A percentile compares a stretch with the other conserved stretches of the same genome.
These are phyloP conservation scores for Tylopilus sp. DNA, from an alignment of 1,284 basidiomycete species.

Conservation along the genomic window DNA sequence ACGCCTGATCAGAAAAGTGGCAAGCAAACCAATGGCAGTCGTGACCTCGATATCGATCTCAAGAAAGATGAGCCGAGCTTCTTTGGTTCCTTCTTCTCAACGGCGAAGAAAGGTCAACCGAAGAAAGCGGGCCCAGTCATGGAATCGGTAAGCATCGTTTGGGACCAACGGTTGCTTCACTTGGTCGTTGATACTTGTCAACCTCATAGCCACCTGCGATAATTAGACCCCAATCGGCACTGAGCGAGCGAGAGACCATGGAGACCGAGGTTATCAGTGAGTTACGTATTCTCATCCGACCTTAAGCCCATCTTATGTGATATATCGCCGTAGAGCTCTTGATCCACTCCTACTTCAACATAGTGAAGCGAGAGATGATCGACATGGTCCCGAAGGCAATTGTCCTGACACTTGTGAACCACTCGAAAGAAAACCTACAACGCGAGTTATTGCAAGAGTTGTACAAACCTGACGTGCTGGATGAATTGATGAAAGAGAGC, in stretches of 20 bases:
- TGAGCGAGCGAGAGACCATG: slow-evolving; percentile 97
- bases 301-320: slow-evolving; percentile 1
- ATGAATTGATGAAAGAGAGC: slow-evolving; percentile 94
- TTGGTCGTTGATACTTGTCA: neutral
- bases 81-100: slow-evolving; percentile 95
- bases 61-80: slow-evolving; percentile 94
- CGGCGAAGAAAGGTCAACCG: slow-evolving; percentile 84
- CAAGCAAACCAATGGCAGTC: slow-evolving; percentile 89
- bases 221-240: slow-evolving; percentile 92
- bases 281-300: slow-evolving; percentile 47
- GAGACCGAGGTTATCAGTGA: slow-evolving; percentile 99
- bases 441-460: slow-evolving; percentile 89
- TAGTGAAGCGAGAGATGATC: slow-evolving; percentile 99
- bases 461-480: slow-evolving; percentile 92
- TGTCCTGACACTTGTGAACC: slow-evolving; percentile 92
- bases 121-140: slow-evolving; percentile 74
- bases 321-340: slow-evolving; percentile 74
- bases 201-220: slow-evolving; percentile 78
- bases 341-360: slow-evolving; percentile 95
- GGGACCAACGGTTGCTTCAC: neutral
- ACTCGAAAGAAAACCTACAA: slow-evolving; percentile 94
- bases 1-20: slow-evolving; percentile 76
- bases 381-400: slow-evolving; percentile 99
- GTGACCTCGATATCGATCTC: slow-evolving; percentile 91
- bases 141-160: slow-evolving; percentile 69